Conservation (phyloP, 805 yeast genomes). For the Alloascoidea hylecoeti region DNA sequence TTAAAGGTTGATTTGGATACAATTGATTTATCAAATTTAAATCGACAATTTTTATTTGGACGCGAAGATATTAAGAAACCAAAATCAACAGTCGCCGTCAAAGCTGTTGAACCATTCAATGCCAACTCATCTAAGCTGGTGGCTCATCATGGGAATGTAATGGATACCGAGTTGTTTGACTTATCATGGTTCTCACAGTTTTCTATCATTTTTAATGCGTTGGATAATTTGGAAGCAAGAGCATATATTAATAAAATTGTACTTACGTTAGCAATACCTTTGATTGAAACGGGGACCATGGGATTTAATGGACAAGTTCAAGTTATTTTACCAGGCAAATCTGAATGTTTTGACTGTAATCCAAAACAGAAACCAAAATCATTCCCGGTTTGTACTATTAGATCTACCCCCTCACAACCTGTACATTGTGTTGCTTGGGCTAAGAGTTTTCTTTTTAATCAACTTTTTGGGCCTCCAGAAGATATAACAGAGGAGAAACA, state of each 20-base stretch:
- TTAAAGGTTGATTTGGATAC: constrained; percentile 81
- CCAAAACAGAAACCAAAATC: constrained; percentile 80
- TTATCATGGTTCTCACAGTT: constrained; percentile 68
- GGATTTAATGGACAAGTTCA: constrained; percentile 93
- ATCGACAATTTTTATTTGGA: constrained; percentile 85
- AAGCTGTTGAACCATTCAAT: constrained; percentile 67
- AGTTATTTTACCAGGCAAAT: constrained; percentile 67
- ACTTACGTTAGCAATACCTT: constrained; percentile 55
- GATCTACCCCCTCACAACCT: constrained; percentile 94
- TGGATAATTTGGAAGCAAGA: constrained; percentile 89
- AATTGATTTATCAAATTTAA: constrained; percentile 81
- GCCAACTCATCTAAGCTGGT: constrained; percentile 46
- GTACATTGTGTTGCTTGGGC: constrained; percentile 98
- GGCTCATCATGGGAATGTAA: constrained; percentile 80
- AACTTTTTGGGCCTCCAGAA: constrained; percentile 40
- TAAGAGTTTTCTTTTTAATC: constrained; percentile 74
- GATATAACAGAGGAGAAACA: constrained; percentile 18
- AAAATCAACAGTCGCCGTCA: constrained; percentile 73
- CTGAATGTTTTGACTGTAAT: constrained; percentile 92
- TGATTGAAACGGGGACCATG: constrained; percentile 90
- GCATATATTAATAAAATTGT: constrained; percentile 79
- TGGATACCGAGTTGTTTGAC: constrained; percentile 60
- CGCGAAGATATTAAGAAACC: constrained; percentile 82
- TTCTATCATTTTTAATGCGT: constrained; percentile 74
- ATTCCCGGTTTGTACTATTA: constrained; percentile 91